A percentile compares a stretch with the other conserved stretches of the same genome.
Conservation (phyloP, 2,329 filamentous ascomycete genomes). For the Epichloe typhina region DNA sequence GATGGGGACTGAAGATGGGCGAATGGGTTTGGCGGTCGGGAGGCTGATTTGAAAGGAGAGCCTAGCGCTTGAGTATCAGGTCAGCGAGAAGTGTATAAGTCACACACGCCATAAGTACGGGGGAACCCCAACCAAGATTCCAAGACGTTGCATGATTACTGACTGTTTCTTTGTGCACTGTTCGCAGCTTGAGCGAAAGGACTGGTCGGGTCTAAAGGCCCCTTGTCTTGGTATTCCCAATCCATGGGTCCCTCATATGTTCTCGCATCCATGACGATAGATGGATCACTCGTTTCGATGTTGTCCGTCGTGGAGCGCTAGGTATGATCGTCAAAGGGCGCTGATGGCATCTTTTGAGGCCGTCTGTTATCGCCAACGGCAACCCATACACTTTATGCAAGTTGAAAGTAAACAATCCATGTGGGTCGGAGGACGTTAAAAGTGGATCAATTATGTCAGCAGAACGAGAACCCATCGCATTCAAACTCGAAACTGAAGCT, state of each 20-base stretch:
- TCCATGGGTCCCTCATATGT: conserved; percentile 52
- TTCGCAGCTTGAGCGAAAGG: conserved; percentile 44
- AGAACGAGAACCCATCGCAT: neutral
- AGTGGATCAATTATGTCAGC: conserved; percentile 18
- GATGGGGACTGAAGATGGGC: conserved; percentile 24
- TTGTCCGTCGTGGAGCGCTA: neutral
- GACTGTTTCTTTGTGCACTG: conserved; percentile 28
- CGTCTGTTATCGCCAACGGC: conserved; percentile 12
- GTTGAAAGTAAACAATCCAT: conserved; percentile 22
- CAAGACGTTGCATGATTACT: conserved; percentile 11
- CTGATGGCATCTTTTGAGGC: neutral
- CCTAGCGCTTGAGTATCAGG: conserved; percentile 19
- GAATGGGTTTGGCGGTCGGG: conserved; percentile 22
- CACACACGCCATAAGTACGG: neutral
- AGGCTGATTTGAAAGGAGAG: conserved; percentile 23
- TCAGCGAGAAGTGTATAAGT: conserved; percentile 10
- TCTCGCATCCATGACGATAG: conserved; percentile 34
- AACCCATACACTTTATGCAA: conserved; percentile 12
- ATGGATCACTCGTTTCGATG: neutral
- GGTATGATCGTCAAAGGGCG: neutral
- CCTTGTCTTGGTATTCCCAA: conserved; percentile 48
- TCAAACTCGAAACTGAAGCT: neutral
- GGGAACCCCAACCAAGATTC: neutral
- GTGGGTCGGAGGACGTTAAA: conserved; percentile 6
- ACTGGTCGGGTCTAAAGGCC: conserved; percentile 46